These are phyloP conservation scores for Rhizopogon vesiculosus DNA, from an alignment of 768 basidiomycete genomes.

Conservation along the genomic window DNA sequence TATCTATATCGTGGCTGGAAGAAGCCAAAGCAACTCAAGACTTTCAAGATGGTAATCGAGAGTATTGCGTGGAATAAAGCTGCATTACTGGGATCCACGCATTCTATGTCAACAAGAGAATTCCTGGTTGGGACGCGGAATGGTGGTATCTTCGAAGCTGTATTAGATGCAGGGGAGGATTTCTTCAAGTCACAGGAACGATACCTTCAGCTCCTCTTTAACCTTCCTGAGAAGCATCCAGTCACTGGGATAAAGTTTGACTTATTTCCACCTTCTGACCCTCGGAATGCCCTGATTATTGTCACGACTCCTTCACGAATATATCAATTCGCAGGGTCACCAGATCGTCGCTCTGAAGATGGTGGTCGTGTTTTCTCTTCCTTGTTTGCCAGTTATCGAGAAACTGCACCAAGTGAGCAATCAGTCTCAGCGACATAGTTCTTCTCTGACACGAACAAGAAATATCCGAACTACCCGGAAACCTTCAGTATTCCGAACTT, in stretches of 20 bases:
- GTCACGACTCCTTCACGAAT: slow-evolving; percentile 84
- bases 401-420: slow-evolving; percentile 73
- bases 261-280: slow-evolving; percentile 60
- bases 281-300: slow-evolving; percentile 63
- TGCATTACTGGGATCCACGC: slow-evolving; percentile 55
- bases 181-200: slow-evolving; percentile 89
- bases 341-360: slow-evolving; percentile 70
- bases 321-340: slow-evolving; percentile 80
- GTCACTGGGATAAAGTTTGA: slow-evolving; percentile 86
- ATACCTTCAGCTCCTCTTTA: slow-evolving; percentile 68
- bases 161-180: slow-evolving; percentile 88
- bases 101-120: slow-evolving; percentile 75
- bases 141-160: slow-evolving; percentile 83
- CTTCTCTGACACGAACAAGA: slow-evolving; percentile 43
- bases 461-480: slow-evolving; percentile 87
- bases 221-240: slow-evolving; percentile 74
- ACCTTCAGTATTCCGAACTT: slow-evolving; percentile 69
- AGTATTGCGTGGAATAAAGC: slow-evolving; percentile 89
- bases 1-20: slow-evolving; percentile 81
- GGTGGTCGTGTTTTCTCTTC: slow-evolving; percentile 68
- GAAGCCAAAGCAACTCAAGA: slow-evolving; percentile 75
- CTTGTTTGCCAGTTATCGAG: slow-evolving; percentile 71
- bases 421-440: neutral
- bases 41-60: slow-evolving; percentile 84
- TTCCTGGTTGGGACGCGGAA: slow-evolving; percentile 83